These are phyloP conservation scores for Oryza brachyantha DNA, from an alignment of 176 grass and related monocot genomes.

Conservation along the genomic window DNA sequence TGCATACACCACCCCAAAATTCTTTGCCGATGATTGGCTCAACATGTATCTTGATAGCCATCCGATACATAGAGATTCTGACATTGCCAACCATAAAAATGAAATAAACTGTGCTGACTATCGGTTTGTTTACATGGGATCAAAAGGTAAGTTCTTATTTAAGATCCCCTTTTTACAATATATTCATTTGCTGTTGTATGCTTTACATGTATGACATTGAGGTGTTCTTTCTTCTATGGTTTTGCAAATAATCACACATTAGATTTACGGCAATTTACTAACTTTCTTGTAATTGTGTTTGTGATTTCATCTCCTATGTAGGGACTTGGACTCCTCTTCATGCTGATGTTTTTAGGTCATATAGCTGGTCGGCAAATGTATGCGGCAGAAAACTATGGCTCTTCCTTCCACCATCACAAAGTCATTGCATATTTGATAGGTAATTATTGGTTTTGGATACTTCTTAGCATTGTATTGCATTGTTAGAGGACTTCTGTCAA, in stretches of 20 bases:
- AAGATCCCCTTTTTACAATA: neutral
- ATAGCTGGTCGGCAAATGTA: constrained; percentile 97
- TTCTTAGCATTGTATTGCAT: neutral
- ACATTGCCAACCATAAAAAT: constrained; percentile 79
- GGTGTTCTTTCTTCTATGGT: neutral
- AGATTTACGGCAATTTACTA: constrained; percentile 18
- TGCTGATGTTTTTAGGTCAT: constrained; percentile 97
- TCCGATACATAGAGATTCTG: constrained; percentile 81
- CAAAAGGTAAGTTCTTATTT: constrained; percentile 61
- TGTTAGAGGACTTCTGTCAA: neutral
- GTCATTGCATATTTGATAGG: constrained; percentile 74
- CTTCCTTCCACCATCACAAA: constrained; percentile 78
- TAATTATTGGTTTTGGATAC: constrained; percentile 24
- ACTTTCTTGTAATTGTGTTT: constrained; percentile 3
- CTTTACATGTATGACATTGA: constrained; percentile 13
- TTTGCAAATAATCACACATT: neutral
- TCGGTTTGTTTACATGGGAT: constrained; percentile 95
- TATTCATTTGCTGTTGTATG: neutral
- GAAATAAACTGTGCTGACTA: constrained; percentile 95
- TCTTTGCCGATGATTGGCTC: constrained; percentile 93
- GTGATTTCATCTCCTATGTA: constrained; percentile 30
- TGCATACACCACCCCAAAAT: constrained; percentile 71
- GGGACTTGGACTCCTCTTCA: constrained; percentile 96
- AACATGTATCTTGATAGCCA: constrained; percentile 95
- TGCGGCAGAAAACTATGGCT: constrained; percentile 88